phyloP scores from a whole-genome alignment of 129 eudicot species.

The Artemisia argyi region DNA sequence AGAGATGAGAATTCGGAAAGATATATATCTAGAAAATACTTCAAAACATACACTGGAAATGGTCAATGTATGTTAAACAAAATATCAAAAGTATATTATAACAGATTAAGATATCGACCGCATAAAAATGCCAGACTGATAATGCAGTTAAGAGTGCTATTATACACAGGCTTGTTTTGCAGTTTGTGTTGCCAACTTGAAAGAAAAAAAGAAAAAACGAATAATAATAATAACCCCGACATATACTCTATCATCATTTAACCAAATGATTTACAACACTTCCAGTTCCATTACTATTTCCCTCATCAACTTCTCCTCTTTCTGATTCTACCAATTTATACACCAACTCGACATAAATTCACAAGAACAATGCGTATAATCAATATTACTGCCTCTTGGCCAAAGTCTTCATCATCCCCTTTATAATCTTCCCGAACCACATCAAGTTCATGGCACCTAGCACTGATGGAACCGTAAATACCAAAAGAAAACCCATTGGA shows the following conservation, averaged over 20 bases:
- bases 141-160: constrained; percentile 1
- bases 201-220: neutral
- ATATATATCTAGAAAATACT: neutral
- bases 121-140: constrained; percentile 1
- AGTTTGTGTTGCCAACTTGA: neutral
- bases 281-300: constrained; percentile 7
- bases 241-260: constrained; percentile 1
- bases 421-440: constrained; percentile 91
- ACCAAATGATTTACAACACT: constrained; percentile 31
- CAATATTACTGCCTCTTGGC: constrained; percentile 57
- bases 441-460: constrained; percentile 84
- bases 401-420: constrained; percentile 77
- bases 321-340: constrained; percentile 32
- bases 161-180: constrained; percentile 1
- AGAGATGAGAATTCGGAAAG: neutral
- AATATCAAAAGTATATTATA: neutral
- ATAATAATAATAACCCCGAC: neutral
- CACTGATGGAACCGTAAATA: constrained; percentile 68
- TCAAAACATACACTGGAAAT: neutral
- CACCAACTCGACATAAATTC: constrained; percentile 22
- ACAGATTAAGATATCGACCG: constrained; percentile 11
- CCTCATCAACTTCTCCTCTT: constrained; percentile 15
- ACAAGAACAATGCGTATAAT: constrained; percentile 16
- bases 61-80: constrained; percentile 11
- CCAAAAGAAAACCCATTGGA: constrained; percentile 57